A percentile compares a stretch with the other conserved stretches of the same genome.
phyloP scores from a whole-genome alignment of 2,329 filamentous ascomycete genomes.

The Endoconidiophora polonica region DNA sequence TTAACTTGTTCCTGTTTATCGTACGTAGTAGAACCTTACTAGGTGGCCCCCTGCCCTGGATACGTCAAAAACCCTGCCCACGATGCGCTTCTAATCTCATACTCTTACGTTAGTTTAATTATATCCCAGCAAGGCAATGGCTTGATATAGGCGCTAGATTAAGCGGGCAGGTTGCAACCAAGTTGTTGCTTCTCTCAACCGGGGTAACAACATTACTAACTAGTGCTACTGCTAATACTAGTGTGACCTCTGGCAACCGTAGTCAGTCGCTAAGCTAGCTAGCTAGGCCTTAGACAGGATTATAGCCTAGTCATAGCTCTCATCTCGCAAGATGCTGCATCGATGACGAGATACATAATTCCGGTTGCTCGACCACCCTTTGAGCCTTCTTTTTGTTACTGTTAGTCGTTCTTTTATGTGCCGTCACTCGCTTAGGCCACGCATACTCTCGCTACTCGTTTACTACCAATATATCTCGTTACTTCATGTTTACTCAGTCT shows the following conservation, averaged over 20 bases:
- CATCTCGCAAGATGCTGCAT: conserved; percentile 4
- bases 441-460: no score
- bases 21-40: no score
- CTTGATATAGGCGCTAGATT: neutral
- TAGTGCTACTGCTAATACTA: neutral
- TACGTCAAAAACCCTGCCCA: no score
- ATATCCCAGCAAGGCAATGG: no score
- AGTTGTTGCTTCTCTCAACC: no score
- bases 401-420: neutral
- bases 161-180: neutral
- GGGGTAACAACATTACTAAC: neutral
- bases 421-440: neutral
- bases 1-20: neutral
- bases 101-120: no score
- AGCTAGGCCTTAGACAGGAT: neutral
- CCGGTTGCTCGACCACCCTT: neutral
- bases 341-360: conserved; percentile 8
- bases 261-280: neutral
- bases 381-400: neutral
- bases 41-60: no score
- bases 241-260: neutral
- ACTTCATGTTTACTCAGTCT: no score
- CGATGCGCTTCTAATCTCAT: no score
- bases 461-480: no score
- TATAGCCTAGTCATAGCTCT: neutral